Percentiles rank a stretch among this genome's conserved stretches.
Evolutionary conservation across 345 rosid species (phyloP).

Genomic region (Euphorbia lathyris): DNA sequence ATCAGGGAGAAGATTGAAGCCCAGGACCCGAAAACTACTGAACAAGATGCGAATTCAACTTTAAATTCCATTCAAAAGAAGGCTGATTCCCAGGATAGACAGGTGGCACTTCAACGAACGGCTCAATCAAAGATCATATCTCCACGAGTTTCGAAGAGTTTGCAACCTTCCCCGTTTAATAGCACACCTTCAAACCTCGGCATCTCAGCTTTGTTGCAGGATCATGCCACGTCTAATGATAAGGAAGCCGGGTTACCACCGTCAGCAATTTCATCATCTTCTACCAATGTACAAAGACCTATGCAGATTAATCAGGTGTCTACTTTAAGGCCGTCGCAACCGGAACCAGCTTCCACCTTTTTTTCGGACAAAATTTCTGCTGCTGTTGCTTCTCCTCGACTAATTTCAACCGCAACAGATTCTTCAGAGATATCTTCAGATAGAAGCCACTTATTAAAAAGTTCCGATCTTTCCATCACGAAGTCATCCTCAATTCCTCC

Average conservation of each 20-base stretch:
- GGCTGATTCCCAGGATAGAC: constrained; percentile 44
- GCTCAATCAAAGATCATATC: constrained; percentile 57
- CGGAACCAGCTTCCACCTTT: neutral
- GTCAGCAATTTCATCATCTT: constrained; percentile 27
- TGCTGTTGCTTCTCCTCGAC: constrained; percentile 18
- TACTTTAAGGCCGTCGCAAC: constrained; percentile 7
- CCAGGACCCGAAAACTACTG: neutral
- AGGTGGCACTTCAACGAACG: constrained; percentile 45
- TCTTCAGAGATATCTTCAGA: constrained; percentile 15
- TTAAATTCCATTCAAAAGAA: constrained; percentile 24
- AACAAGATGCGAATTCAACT: too few species aligned
- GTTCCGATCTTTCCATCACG: constrained; percentile 11
- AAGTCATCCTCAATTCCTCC: constrained; percentile 11
- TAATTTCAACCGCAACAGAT: constrained; percentile 1
- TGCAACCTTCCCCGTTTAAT: constrained; percentile 47
- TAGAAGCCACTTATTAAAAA: constrained; percentile 10
- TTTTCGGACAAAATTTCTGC: constrained; percentile 9
- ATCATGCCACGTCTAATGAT: constrained; percentile 45
- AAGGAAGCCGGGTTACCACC: constrained; percentile 39
- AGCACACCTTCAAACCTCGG: constrained; percentile 56
- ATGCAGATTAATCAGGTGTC: constrained; percentile 20
- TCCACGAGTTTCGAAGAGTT: constrained; percentile 40
- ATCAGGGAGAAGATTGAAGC: constrained; percentile 11
- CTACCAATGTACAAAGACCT: constrained; percentile 23
- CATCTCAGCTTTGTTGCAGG: constrained; percentile 74